phyloP scores from a whole-genome alignment of 345 rosid genomes.

The Mangifera indica region DNA sequence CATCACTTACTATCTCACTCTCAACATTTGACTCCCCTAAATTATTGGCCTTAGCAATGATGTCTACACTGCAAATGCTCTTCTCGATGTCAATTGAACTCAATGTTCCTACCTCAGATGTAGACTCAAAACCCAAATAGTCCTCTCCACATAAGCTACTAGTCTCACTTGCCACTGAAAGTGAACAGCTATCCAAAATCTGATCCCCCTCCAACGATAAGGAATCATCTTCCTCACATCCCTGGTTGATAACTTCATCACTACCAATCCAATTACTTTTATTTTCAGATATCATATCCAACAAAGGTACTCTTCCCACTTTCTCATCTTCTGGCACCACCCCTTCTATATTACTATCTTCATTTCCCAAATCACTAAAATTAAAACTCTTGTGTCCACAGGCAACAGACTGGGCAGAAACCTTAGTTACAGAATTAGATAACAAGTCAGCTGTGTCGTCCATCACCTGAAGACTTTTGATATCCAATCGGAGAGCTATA shows the following conservation, averaged over 20 bases:
- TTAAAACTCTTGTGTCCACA: conserved; percentile 36
- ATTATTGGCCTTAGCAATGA: conserved; percentile 36
- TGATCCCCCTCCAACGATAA: conserved; percentile 60
- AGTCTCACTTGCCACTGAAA: conserved; percentile 66
- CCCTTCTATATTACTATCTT: conserved; percentile 29
- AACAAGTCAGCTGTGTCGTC: conserved; percentile 34
- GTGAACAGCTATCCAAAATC: conserved; percentile 53
- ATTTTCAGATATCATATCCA: conserved; percentile 44
- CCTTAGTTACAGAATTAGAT: conserved; percentile 44
- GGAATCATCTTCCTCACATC: conserved; percentile 59
- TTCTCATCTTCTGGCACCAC: conserved; percentile 28
- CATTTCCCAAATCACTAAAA: conserved; percentile 35
- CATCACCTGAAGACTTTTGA: conserved; percentile 41
- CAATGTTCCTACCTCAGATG: conserved; percentile 41
- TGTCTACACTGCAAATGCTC: conserved; percentile 36
- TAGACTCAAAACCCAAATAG: conserved; percentile 42
- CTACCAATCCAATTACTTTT: conserved; percentile 36
- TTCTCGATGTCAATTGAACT: conserved; percentile 38
- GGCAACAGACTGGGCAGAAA: conserved; percentile 24
- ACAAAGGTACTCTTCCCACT: conserved; percentile 26
- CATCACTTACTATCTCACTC: conserved; percentile 32
- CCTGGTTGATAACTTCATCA: conserved; percentile 35
- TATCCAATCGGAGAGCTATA: conserved; percentile 35
- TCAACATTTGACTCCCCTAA: conserved; percentile 34
- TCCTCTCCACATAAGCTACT: conserved; percentile 79